These are phyloP conservation scores for Pseudogymnoascus sp. DNA, from an alignment of 2,329 filamentous ascomycete species.

Conservation along the genomic window DNA sequence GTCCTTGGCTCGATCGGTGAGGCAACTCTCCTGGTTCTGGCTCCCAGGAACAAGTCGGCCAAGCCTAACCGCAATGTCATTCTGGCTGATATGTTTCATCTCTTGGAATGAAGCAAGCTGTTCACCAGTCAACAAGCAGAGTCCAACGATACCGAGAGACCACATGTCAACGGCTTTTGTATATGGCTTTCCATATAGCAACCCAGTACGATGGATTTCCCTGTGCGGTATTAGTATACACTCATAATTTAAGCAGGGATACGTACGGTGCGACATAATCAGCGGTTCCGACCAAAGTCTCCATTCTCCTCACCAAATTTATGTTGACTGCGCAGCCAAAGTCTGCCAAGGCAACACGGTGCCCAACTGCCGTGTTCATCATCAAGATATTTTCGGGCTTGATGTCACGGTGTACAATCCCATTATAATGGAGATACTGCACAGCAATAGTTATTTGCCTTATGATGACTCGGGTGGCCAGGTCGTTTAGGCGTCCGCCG, in stretches of 20 bases:
- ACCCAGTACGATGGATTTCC: constrained; percentile 18
- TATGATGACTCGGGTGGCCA: constrained; percentile 23
- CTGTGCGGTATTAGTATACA: neutral
- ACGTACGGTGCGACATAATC: constrained; percentile 28
- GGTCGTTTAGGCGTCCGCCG: constrained; percentile 20
- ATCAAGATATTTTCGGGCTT: constrained; percentile 29
- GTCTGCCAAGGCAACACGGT: constrained; percentile 27
- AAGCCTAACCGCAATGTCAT: neutral
- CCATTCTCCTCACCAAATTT: constrained; percentile 18
- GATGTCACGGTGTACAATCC: constrained; percentile 26
- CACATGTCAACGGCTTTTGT: constrained; percentile 27
- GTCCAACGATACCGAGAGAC: constrained; percentile 26
- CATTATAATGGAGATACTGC: constrained; percentile 23
- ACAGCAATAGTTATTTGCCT: constrained; percentile 26
- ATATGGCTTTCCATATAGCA: constrained; percentile 21
- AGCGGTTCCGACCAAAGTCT: constrained; percentile 24
- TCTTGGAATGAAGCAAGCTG: constrained; percentile 16
- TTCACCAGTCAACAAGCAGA: constrained; percentile 22
- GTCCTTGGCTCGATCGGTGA: constrained; percentile 20
- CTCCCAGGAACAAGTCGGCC: neutral
- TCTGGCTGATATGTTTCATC: neutral
- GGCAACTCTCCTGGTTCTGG: constrained; percentile 15
- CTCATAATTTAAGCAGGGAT: neutral
- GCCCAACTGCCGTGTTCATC: constrained; percentile 23
- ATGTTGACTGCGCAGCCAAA: constrained; percentile 26